Evolutionary conservation across 768 basidiomycete genomes (phyloP).

Genomic region (Dendrothele bispora): DNA sequence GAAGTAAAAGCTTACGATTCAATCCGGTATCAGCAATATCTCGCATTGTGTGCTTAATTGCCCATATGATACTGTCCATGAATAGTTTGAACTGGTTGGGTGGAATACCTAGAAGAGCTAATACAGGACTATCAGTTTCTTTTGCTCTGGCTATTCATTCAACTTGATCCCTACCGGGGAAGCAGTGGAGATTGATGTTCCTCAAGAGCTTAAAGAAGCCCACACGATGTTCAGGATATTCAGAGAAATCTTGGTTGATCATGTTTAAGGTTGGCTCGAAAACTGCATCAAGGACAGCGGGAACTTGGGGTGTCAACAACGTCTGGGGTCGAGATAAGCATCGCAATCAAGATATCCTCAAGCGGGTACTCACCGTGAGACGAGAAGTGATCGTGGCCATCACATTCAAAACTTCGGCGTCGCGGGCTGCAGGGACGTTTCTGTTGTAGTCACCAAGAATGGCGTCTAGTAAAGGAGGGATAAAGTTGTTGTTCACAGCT

Average conservation of each 20-base stretch:
- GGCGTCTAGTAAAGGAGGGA: slow-evolving; percentile 93
- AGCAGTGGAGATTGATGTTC: slow-evolving; percentile 90
- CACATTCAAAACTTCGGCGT: slow-evolving; percentile 96
- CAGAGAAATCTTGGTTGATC: slow-evolving; percentile 99
- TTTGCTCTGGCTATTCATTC: slow-evolving; percentile 8
- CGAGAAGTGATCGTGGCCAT: slow-evolving; percentile 92
- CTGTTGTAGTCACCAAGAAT: slow-evolving; percentile 97
- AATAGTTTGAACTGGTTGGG: slow-evolving; percentile 93
- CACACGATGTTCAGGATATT: slow-evolving; percentile 95
- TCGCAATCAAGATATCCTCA: not conserved
- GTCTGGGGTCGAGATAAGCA: slow-evolving; percentile 43
- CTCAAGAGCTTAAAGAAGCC: slow-evolving; percentile 97
- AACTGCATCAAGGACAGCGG: slow-evolving; percentile 92
- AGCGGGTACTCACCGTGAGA: slow-evolving; percentile 68
- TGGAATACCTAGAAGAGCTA: slow-evolving; percentile 87
- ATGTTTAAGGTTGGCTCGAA: slow-evolving; percentile 96
- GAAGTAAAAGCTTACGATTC: slow-evolving; percentile 49
- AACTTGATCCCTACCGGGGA: slow-evolving; percentile 66
- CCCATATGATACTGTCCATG: slow-evolving; percentile 99
- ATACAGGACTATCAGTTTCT: slow-evolving; percentile 10
- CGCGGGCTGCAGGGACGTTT: slow-evolving; percentile 90
- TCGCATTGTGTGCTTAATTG: slow-evolving; percentile 99
- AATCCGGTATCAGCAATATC: slow-evolving; percentile 94
- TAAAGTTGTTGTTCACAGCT: slow-evolving; percentile 86
- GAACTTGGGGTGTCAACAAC: slow-evolving; percentile 89